Evolutionary conservation across 148 eudicot species (phyloP).

Genomic region (Oxyria digyna): DNA sequence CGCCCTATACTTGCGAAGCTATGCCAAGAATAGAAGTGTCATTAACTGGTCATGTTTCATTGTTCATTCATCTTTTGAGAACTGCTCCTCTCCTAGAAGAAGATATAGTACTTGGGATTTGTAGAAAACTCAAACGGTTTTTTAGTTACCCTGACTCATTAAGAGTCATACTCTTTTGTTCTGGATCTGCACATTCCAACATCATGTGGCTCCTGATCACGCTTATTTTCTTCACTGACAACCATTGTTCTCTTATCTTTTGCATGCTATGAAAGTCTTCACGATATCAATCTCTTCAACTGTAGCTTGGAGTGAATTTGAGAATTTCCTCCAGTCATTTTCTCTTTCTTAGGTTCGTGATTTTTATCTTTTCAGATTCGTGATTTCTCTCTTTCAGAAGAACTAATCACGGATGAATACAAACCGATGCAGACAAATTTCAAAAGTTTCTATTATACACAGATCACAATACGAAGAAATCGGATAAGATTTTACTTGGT

Average conservation of each 20-base stretch:
- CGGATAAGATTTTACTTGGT: no score
- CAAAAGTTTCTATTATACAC: no score
- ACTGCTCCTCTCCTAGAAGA: slow-evolving; percentile 50
- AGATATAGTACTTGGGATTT: slow-evolving; percentile 35
- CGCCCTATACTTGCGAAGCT: slow-evolving; percentile 33
- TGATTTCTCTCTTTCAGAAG: no score
- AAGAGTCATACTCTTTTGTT: slow-evolving; percentile 46
- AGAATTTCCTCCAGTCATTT: slow-evolving; percentile 63
- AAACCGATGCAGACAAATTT: no score
- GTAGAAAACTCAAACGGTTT: slow-evolving; percentile 62
- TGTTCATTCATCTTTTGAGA: slow-evolving; percentile 62
- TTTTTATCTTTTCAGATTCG: no score
- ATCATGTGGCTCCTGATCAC: slow-evolving; percentile 34
- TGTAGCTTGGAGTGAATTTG: slow-evolving; percentile 50
- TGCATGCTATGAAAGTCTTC: slow-evolving; percentile 67
- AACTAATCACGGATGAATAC: no score
- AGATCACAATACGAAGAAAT: no score
- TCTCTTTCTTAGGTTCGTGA: no score
- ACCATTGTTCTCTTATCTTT: slow-evolving; percentile 34
- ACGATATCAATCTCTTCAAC: slow-evolving; percentile 50
- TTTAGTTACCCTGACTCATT: slow-evolving; percentile 38
- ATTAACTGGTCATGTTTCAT: slow-evolving; percentile 37
- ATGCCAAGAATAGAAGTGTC: slow-evolving; percentile 32
- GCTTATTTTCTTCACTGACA: slow-evolving; percentile 34
- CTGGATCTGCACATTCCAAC: slow-evolving; percentile 41